Conservation (phyloP, 2,329 filamentous ascomycete genomes). For the Colletotrichum trifolii region DNA sequence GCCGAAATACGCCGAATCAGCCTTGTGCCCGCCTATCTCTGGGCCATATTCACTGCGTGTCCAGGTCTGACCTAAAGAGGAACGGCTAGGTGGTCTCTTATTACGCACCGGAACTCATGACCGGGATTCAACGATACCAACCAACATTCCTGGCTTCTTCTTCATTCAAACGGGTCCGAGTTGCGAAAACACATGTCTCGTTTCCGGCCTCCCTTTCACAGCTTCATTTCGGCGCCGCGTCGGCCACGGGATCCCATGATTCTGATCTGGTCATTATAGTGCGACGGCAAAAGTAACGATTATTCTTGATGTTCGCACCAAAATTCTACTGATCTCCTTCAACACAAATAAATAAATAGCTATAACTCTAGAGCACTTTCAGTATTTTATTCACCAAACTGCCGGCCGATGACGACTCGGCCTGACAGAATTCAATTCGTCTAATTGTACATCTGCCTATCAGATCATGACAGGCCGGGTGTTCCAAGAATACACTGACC, state of each 20-base stretch:
- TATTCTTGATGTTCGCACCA: too few relatives aligned
- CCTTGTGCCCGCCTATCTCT: background rate
- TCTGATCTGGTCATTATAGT: background rate
- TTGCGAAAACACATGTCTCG: slow-evolving; percentile 16
- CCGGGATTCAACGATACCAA: background rate
- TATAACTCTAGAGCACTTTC: too few relatives aligned
- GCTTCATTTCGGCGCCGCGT: slow-evolving; percentile 6
- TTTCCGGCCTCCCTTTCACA: slow-evolving; percentile 12
- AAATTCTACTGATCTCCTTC: too few relatives aligned
- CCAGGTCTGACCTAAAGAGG: slow-evolving; percentile 11
- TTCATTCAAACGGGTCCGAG: background rate
- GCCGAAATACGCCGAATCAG: background rate
- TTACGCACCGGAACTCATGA: background rate
- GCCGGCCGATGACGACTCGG: too few relatives aligned
- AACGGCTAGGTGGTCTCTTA: background rate
- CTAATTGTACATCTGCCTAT: too few relatives aligned
- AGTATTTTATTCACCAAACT: too few relatives aligned
- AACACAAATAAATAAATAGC: too few relatives aligned
- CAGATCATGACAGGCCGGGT: too few relatives aligned
- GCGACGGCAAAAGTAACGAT: too few relatives aligned
- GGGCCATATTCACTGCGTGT: background rate
- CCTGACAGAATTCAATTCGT: too few relatives aligned
- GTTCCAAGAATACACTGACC: too few relatives aligned
- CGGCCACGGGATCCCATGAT: slow-evolving; percentile 5
- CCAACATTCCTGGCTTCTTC: background rate